Conservation (phyloP, 2,329 filamentous ascomycete genomes). For the Tolypocladium amazonense region DNA sequence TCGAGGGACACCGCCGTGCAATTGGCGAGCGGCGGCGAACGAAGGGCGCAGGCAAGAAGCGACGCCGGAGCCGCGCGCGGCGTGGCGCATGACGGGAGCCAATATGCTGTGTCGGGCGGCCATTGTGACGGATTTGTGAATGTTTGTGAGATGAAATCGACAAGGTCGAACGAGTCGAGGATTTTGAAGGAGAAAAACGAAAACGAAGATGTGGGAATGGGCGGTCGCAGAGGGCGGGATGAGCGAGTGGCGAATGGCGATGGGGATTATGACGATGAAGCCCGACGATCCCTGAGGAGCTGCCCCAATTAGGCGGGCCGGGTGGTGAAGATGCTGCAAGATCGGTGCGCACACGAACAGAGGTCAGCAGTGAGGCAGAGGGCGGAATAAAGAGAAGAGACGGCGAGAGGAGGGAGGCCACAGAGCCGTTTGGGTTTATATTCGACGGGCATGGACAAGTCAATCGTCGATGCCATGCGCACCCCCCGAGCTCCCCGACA, state of each 20-base stretch:
- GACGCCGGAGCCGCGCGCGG: constrained; percentile 12
- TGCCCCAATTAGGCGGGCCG: neutral
- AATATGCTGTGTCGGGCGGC: constrained; percentile 10
- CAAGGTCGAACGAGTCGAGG: neutral
- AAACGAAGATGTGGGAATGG: neutral
- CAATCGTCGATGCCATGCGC: neutral
- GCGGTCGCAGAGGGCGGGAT: neutral
- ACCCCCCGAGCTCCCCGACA: neutral
- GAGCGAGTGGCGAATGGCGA: neutral
- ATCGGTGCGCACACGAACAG: neutral
- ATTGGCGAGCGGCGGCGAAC: constrained; percentile 14
- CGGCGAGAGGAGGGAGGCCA: neutral
- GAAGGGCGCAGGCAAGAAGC: constrained; percentile 11
- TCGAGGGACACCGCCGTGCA: constrained; percentile 22
- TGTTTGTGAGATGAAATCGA: neutral
- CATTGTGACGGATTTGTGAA: constrained; percentile 7
- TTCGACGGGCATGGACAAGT: neutral
- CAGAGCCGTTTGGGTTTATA: neutral
- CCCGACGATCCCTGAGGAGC: neutral
- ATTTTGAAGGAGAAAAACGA: neutral
- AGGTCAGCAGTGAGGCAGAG: neutral
- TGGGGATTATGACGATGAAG: neutral
- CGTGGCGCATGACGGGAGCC: constrained; percentile 17
- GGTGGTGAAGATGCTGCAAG: neutral
- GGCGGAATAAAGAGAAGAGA: neutral